Conservation (phyloP, 805 yeast genomes). For the Candida maris region DNA sequence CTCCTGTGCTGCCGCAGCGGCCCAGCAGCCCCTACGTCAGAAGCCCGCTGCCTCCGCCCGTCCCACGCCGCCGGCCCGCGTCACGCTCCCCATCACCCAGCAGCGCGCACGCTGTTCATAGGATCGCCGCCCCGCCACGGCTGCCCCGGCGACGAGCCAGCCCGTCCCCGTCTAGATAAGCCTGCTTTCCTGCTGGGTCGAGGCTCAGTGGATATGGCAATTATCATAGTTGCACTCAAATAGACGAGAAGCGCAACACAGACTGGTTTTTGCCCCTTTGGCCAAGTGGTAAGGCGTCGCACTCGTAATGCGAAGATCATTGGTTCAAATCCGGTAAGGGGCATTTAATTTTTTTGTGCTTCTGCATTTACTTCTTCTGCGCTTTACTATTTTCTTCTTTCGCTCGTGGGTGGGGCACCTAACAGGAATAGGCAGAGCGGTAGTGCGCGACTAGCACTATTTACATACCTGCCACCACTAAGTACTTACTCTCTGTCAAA, state of each 20-base stretch:
- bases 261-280: conserved; percentile 33
- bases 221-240: too few relatives aligned
- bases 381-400: too few relatives aligned
- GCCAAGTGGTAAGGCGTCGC: conserved; percentile 47
- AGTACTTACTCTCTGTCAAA: too few relatives aligned
- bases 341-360: conserved; percentile 27
- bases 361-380: too few relatives aligned
- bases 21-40: background rate
- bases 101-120: too few relatives aligned
- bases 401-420: too few relatives aligned
- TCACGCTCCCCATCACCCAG: background rate
- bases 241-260: too few relatives aligned
- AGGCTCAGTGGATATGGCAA: too few relatives aligned
- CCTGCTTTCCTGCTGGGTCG: too few relatives aligned
- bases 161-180: background rate
- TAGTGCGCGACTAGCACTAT: too few relatives aligned
- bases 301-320: conserved; percentile 45
- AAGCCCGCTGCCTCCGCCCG: background rate
- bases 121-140: background rate
- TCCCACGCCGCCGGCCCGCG: background rate
- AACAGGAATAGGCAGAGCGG: too few relatives aligned
- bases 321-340: conserved; percentile 43
- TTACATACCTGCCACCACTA: too few relatives aligned
- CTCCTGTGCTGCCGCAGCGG: background rate
- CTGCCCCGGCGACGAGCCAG: background rate